These are phyloP conservation scores for Sanghuangporus weigelae DNA, from an alignment of 1,284 basidiomycete genomes.

Conservation along the genomic window DNA sequence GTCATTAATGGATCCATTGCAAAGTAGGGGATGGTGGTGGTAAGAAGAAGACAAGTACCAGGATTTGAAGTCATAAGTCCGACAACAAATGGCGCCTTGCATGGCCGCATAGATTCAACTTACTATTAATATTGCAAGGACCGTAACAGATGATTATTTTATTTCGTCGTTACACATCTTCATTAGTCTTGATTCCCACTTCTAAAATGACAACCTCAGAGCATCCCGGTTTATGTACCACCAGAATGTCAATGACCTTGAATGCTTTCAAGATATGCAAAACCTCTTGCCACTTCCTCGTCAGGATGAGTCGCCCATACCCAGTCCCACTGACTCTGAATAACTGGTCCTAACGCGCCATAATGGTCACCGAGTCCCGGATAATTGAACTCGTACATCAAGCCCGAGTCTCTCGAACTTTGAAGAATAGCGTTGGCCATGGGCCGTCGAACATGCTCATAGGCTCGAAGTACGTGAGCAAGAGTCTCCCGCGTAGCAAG, in stretches of 20 bases:
- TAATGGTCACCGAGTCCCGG: constrained; percentile 31
- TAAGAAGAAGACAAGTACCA: too few relatives aligned
- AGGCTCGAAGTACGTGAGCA: constrained; percentile 28
- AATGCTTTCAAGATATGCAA: background rate
- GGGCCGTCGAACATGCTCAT: constrained; percentile 32
- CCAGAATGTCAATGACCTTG: background rate
- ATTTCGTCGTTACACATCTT: background rate
- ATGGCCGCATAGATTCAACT: too few relatives aligned
- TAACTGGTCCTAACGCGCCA: constrained; percentile 29
- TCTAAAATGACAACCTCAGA: too few relatives aligned
- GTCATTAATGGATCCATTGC: too few relatives aligned
- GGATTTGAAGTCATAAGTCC: too few relatives aligned
- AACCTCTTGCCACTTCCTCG: constrained; percentile 23
- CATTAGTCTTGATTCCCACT: background rate
- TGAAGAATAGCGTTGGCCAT: constrained; percentile 31
- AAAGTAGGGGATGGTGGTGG: too few relatives aligned
- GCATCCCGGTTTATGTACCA: too few relatives aligned
- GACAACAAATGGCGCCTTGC: too few relatives aligned
- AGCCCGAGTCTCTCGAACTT: constrained; percentile 32
- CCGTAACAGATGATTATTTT: too few relatives aligned
- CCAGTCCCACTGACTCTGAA: constrained; percentile 33
- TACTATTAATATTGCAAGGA: too few relatives aligned
- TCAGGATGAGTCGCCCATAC: constrained; percentile 26
- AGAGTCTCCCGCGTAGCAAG: constrained; percentile 21
- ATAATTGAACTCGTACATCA: constrained; percentile 36